phyloP scores from a whole-genome alignment of 2,329 filamentous ascomycete species.

The Ophiostoma montium region DNA sequence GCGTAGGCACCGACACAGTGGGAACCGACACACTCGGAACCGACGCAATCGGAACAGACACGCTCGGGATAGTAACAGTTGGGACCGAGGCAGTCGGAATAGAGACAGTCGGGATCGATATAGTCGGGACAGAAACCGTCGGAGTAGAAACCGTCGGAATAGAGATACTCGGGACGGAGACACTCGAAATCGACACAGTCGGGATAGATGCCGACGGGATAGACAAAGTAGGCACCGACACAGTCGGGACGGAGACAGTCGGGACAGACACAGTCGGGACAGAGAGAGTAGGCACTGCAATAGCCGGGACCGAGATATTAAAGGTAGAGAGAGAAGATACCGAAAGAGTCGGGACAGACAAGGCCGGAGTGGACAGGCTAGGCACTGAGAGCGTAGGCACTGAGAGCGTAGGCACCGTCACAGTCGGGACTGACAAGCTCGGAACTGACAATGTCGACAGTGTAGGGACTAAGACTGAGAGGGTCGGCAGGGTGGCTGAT shows the following conservation, averaged over 20 bases:
- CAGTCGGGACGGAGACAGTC: background rate
- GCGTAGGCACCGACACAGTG: no score
- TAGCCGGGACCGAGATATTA: background rate
- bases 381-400: background rate
- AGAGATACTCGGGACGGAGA: no score
- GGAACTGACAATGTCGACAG: background rate
- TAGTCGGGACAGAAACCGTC: background rate
- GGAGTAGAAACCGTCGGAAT: no score
- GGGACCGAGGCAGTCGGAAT: background rate
- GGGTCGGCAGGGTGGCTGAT: no score
- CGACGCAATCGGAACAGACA: no score
- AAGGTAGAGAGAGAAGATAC: background rate
- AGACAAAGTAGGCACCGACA: background rate
- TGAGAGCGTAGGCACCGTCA: no score
- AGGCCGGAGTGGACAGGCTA: background rate
- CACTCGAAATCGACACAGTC: no score
- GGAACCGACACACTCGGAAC: no score
- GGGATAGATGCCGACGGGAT: background rate
- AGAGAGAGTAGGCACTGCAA: background rate
- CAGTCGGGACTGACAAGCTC: no score
- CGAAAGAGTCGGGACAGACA: background rate
- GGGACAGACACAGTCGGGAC: background rate
- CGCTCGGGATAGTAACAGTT: no score
- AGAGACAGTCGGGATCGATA: background rate
- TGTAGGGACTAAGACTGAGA: background rate